phyloP scores from a whole-genome alignment of 257 asterid species.

The Paraleonurus japonicus region DNA sequence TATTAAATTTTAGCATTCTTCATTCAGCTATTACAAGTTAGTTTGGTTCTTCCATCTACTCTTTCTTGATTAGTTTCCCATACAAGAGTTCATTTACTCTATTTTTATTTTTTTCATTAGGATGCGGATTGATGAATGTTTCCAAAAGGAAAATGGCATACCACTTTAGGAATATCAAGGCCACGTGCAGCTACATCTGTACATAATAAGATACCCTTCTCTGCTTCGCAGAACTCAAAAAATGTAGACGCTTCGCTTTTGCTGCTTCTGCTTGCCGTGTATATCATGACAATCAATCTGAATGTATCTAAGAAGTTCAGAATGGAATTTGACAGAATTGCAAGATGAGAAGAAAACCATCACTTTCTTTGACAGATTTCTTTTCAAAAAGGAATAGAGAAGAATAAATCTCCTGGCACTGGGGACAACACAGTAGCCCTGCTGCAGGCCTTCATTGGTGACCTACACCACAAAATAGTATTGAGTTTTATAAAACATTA shows the following conservation, averaged over 20 bases:
- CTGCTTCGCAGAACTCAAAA: slow-evolving; percentile 78
- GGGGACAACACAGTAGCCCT: slow-evolving; percentile 89
- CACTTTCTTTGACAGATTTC: slow-evolving; percentile 82
- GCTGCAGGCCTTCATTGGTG: slow-evolving; percentile 92
- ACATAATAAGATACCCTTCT: slow-evolving; percentile 83
- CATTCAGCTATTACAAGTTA: neutral
- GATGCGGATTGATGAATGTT: neutral
- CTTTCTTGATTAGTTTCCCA: slow-evolving; percentile 2
- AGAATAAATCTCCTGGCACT: slow-evolving; percentile 79
- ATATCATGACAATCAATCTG: slow-evolving; percentile 74
- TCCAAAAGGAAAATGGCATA: slow-evolving; percentile 35
- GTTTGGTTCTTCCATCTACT: neutral
- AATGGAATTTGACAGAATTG: slow-evolving; percentile 83
- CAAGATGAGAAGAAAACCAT: slow-evolving; percentile 99
- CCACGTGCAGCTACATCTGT: slow-evolving; percentile 99
- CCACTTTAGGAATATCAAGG: slow-evolving; percentile 97
- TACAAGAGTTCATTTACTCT: neutral
- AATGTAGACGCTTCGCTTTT: slow-evolving; percentile 82
- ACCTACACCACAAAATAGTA: slow-evolving; percentile 45
- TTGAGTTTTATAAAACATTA: neutral
- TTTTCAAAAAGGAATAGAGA: slow-evolving; percentile 91
- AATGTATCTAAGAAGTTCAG: slow-evolving; percentile 76
- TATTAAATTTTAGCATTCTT: neutral
- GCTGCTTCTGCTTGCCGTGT: slow-evolving; percentile 95
- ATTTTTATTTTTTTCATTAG: neutral